Base-by-base conservation (phyloP, 2,329 filamentous ascomycete genomes). In the Tolypocladium ophioglossoides region DNA sequence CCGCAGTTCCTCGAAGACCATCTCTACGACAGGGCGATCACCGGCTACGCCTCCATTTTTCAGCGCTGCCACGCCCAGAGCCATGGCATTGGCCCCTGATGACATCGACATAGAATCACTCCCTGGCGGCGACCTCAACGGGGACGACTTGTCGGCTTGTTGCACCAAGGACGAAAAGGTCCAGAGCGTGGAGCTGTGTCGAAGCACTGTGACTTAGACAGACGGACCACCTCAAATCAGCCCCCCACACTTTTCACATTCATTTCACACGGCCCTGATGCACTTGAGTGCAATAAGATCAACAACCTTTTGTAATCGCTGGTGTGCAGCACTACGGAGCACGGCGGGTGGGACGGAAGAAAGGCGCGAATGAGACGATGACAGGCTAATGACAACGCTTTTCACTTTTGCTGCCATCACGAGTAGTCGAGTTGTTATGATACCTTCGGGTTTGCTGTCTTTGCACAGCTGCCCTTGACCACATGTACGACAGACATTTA, bases 31-130 rank as follows among this genome's bases (percentile, higher is more conserved):
- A 0, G 57, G 59, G 1, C 56, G 55, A 27, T 63, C 60, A 2
- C 60, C 61, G 1, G 52, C 60, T 8, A 60, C 60, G 7, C 60
- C 56, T 24, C 46, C 55, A 1, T 52, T n/a, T 1, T 67, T 64
- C 27, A 63, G 65, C 12, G 65, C 67, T 0, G 56, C 50, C 5
- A 69, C 66, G 0, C 66, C 66, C 0, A 66, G 60, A 30, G 65
- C 66, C 4, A 66, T 68, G 65, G 11, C 46, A 4, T 56, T 56
- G 14, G 16, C 4, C 20, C 16, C 12, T 7, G 20, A 22, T 3
- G 47, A 50, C 16, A 20, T 18, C 9, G 32, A 35, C 5, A 22
- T 34, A 18, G 34, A 49, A 22, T 35, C 18, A 22, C n/a, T 34
- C 7, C 47, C 30, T n/a, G 22, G 20, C 14, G 47, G 27, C n/a